phyloP scores from a whole-genome alignment of 2,329 filamentous ascomycete genomes.

The Parascedosporium putredinis region DNA sequence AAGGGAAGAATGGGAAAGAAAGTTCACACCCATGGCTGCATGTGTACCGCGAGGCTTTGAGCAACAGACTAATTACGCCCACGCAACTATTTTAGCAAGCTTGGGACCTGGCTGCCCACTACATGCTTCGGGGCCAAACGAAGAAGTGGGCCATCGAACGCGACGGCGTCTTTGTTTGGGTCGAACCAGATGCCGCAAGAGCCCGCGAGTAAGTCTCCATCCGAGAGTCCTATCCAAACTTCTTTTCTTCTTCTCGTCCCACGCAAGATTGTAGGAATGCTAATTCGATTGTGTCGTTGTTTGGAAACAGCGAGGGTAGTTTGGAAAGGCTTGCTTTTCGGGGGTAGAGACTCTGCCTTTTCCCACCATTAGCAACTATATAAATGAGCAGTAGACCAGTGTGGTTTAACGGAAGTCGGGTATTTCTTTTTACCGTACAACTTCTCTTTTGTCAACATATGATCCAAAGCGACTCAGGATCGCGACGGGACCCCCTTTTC shows the following conservation, averaged over 20 bases:
- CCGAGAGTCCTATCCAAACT: not conserved
- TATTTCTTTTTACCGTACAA: too few species aligned
- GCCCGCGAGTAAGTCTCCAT: slow-evolving; percentile 5
- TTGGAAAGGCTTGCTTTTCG: not conserved
- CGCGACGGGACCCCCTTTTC: too few species aligned
- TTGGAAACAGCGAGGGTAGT: not conserved
- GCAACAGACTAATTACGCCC: not conserved
- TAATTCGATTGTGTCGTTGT: not conserved
- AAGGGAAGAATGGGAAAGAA: too few species aligned
- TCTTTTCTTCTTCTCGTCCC: not conserved
- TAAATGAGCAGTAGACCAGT: not conserved
- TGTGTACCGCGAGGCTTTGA: too few species aligned
- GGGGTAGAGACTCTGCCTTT: not conserved
- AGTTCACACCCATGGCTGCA: too few species aligned
- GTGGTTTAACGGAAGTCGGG: not conserved
- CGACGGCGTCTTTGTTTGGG: slow-evolving; percentile 33
- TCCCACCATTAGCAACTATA: not conserved
- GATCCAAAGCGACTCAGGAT: too few species aligned
- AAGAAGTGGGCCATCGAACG: slow-evolving; percentile 32
- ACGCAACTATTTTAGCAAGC: slow-evolving; percentile 16
- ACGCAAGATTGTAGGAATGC: not conserved
- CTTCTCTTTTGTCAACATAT: too few species aligned
- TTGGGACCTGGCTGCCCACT: slow-evolving; percentile 35
- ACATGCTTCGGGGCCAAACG: slow-evolving; percentile 23
- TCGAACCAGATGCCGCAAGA: slow-evolving; percentile 9